These are phyloP conservation scores for Suillus subalutaceus DNA, from an alignment of 768 basidiomycete genomes.

Conservation along the genomic window DNA sequence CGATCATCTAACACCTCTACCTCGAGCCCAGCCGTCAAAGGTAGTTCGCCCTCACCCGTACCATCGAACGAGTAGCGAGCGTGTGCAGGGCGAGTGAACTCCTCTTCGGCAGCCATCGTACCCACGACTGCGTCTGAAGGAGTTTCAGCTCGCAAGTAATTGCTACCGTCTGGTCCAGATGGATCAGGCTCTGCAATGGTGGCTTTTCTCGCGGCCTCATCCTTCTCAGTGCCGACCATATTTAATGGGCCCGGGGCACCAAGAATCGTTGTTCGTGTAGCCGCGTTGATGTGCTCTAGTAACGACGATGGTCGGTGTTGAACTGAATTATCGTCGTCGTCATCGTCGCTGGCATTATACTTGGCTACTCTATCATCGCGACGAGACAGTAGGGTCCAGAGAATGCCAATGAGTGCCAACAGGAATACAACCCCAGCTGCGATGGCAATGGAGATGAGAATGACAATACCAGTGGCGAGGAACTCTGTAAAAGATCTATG, in stretches of 20 bases:
- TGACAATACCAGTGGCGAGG: conserved; percentile 90
- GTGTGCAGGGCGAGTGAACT: conserved; percentile 72
- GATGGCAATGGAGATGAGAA: conserved; percentile 96
- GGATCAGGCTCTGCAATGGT: conserved; percentile 46
- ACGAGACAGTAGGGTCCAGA: conserved; percentile 87
- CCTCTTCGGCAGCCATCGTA: conserved; percentile 59
- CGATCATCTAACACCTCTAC: conserved; percentile 79
- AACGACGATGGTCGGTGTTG: conserved; percentile 85
- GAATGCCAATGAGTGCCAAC: conserved; percentile 78
- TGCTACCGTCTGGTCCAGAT: conserved; percentile 74
- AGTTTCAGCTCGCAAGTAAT: conserved; percentile 80
- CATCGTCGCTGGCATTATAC: conserved; percentile 65
- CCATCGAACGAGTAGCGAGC: conserved; percentile 86
- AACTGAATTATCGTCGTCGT: conserved; percentile 75
- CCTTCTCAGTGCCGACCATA: conserved; percentile 52
- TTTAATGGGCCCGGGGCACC: conserved; percentile 49
- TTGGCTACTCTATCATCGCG: conserved; percentile 73
- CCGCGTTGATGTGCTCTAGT: conserved; percentile 89
- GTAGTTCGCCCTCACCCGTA: conserved; percentile 75
- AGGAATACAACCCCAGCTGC: conserved; percentile 93
- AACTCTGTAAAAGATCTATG: conserved; percentile 55
- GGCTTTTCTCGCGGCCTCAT: conserved; percentile 46
- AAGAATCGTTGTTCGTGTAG: conserved; percentile 81
- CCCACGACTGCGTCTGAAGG: conserved; percentile 73
- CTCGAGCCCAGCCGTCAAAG: conserved; percentile 67